Evolutionary conservation across 495 filamentous ascomycete genomes (phyloP).

Genomic region (Penicillium coprophilum): DNA sequence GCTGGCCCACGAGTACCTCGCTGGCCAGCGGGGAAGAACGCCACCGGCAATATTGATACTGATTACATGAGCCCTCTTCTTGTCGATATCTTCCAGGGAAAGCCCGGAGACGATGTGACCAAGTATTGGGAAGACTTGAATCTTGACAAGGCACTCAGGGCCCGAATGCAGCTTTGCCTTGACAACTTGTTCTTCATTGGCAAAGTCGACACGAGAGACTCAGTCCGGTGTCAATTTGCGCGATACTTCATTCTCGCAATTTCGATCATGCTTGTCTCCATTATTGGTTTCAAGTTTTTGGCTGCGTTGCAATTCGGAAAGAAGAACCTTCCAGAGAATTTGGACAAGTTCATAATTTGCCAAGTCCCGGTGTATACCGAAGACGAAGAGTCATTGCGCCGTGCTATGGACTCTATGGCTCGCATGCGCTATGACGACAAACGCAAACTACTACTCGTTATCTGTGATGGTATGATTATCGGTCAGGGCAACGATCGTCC

Average conservation of each 20-base stretch:
- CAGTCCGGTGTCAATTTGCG: constrained; percentile 79
- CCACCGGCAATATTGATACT: constrained; percentile 53
- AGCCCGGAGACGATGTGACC: constrained; percentile 75
- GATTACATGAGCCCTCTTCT: constrained; percentile 84
- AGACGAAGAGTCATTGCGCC: constrained; percentile 93
- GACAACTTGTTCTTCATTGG: constrained; percentile 96
- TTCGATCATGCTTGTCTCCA: constrained; percentile 71
- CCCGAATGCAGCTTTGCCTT: constrained; percentile 78
- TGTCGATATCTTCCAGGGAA: constrained; percentile 71
- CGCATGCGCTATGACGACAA: constrained; percentile 98
- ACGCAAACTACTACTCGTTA: constrained; percentile 31
- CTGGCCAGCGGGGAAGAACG: constrained; percentile 49
- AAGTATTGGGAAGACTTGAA: constrained; percentile 74
- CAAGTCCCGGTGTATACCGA: constrained; percentile 98
- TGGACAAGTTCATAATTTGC: constrained; percentile 98
- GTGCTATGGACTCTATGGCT: constrained; percentile 94
- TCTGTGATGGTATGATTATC: constrained; percentile 77
- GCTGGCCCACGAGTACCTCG: constrained; percentile 68
- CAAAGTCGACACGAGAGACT: constrained; percentile 88
- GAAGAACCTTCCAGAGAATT: constrained; percentile 89
- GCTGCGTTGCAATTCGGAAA: constrained; percentile 90
- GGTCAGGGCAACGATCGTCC: constrained; percentile 96
- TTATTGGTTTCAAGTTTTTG: constrained; percentile 95
- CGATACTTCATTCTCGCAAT: constrained; percentile 91
- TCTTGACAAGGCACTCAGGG: constrained; percentile 53